phyloP scores from a whole-genome alignment of 495 filamentous ascomycete species.

The Neurospora sp. region DNA sequence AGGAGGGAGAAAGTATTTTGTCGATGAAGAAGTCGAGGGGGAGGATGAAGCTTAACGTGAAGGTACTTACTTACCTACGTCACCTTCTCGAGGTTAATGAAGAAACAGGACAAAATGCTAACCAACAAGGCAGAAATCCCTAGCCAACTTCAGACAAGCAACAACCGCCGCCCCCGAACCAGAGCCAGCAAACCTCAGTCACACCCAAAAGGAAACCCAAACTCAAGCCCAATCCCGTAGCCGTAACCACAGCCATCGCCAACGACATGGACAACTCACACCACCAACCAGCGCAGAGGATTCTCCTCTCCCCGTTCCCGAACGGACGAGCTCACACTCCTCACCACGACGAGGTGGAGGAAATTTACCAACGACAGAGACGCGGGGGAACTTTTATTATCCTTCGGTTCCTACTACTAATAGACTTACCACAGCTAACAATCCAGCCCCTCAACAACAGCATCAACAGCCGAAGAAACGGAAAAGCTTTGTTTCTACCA shows the following conservation, averaged over 20 bases:
- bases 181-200: background rate
- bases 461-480: constrained; percentile 30
- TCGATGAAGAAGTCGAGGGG: constrained; percentile 6
- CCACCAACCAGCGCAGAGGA: constrained; percentile 19
- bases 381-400: background rate
- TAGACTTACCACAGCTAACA: background rate
- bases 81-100: too few relatives aligned
- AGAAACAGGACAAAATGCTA: background rate
- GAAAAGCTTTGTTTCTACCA: constrained; percentile 42
- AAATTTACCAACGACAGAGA: background rate
- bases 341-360: background rate
- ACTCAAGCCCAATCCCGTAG: background rate
- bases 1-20: background rate
- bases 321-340: background rate
- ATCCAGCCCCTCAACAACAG: background rate
- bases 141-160: constrained; percentile 11
- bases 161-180: background rate
- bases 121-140: constrained; percentile 3
- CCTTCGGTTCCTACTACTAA: too few relatives aligned
- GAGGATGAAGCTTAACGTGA: constrained; percentile 25
- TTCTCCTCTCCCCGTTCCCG: constrained; percentile 9
- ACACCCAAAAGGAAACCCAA: background rate
- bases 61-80: constrained; percentile 2
- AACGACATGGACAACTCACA: constrained; percentile 3
- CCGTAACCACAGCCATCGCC: background rate